Base-by-base conservation (phyloP, 2,329 filamentous ascomycete genomes). In the Lasiodiplodia sp. region DNA sequence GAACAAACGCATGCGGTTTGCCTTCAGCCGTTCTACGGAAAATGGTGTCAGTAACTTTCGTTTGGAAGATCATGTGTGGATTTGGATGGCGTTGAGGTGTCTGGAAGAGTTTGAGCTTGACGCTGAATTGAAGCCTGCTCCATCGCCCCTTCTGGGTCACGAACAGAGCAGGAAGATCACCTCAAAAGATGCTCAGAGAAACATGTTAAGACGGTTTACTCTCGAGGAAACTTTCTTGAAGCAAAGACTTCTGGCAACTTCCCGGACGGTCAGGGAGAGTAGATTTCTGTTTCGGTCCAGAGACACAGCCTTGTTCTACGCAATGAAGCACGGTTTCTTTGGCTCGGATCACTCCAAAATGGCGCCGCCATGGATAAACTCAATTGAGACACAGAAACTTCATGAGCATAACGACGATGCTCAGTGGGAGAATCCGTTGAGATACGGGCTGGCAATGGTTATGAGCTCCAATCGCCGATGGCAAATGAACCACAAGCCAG, bases 301-400 rank as follows among this genome's bases (percentile, higher is more conserved):
- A 11, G 47, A 51, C 21, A 51, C 47, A 11, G 47, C 47, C 0
- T 21, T 51, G 0, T 51, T 71, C 40, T 67, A 68, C 16, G 52
- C 2, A 5, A 55, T 51, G 10, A 0, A 38, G 1, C 3, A 18
- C 2, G 23, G 28, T 0, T 38, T 53, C 8, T 65, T 65, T 18
- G n/a, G 18, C 3, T 12, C 14, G n/a, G 31, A 14, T 23, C 14
- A 14, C 2, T 14, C 5, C 37, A 28, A 16, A 3, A 12, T 44
- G 25, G 25, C 1, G 16, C 7, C 18, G 16, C 31, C 11, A 34
- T 66, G 63, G 63, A 40, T 18, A 4, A 47, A 14, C 37, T 34
- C 37, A 3, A 11, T 68, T 10, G 18, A 23, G 16, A 4, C n/a
- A 18, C 58, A 68, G 21, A 25, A 4, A 0, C 7, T 3, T 18